Evolutionary conservation across 2,329 filamentous ascomycete genomes (phyloP).

Genomic region (Albifimbria verrucaria): DNA sequence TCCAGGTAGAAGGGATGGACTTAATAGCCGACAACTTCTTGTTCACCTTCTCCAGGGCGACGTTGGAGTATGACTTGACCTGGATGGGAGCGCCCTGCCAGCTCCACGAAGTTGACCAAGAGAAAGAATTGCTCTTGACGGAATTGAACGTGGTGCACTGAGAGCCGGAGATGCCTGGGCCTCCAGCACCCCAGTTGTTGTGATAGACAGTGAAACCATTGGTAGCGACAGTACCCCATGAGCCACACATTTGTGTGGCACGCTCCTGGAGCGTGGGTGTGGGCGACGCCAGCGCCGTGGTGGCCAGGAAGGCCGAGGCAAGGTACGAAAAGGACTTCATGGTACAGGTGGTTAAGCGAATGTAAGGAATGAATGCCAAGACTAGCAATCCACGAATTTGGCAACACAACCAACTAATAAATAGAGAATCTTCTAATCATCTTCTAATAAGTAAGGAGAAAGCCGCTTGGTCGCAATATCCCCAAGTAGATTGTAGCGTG

Average conservation of each 20-base stretch:
- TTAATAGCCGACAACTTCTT: conserved; percentile 31
- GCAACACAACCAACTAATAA: too few species aligned
- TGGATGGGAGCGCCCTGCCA: conserved; percentile 34
- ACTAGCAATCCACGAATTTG: too few species aligned
- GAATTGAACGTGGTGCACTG: conserved; percentile 40
- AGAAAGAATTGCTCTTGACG: conserved; percentile 27
- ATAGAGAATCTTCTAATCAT: too few species aligned
- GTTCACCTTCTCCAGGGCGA: conserved; percentile 31
- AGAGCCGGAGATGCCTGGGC: conserved; percentile 29
- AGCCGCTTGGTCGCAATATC: too few species aligned
- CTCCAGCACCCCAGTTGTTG: conserved; percentile 45
- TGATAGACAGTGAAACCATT: conserved; percentile 48
- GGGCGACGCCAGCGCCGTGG: conserved; percentile 22
- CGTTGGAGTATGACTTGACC: conserved; percentile 45
- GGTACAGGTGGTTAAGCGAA: conserved; percentile 1
- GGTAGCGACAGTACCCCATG: conserved; percentile 32
- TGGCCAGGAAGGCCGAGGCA: conserved; percentile 25
- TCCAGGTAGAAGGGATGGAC: conserved; percentile 32
- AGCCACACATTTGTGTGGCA: conserved; percentile 32
- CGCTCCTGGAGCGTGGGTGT: conserved; percentile 30
- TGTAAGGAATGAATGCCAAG: not conserved
- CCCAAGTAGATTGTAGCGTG: too few species aligned
- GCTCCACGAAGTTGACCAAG: conserved; percentile 38
- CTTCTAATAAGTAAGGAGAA: too few species aligned
- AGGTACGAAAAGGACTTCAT: conserved; percentile 19